Evolutionary conservation across 108 stramenopile genomes (phyloP).

Genomic region (Conticribra weissflogii): DNA sequence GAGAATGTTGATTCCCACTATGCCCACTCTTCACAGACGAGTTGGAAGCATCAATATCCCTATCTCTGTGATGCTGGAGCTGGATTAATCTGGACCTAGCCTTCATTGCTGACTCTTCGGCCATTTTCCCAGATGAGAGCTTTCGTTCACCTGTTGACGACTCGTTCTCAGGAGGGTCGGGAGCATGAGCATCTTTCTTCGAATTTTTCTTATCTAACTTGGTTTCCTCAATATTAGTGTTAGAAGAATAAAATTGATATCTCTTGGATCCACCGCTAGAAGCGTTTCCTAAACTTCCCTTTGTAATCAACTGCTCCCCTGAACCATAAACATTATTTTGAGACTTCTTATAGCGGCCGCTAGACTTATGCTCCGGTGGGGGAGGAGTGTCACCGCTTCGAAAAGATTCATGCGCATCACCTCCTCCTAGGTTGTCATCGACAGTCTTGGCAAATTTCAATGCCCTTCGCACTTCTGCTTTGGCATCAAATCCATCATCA

Average conservation of each 20-base stretch:
- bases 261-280: background rate
- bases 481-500: background rate
- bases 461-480: background rate
- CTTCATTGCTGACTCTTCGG: conserved; percentile 27
- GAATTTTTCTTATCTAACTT: background rate
- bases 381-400: conserved; percentile 14
- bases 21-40: background rate
- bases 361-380: conserved; percentile 5
- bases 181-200: background rate
- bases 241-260: background rate
- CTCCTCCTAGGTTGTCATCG: background rate
- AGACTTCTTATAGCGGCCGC: background rate
- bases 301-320: too few relatives aligned
- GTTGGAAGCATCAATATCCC: conserved; percentile 1
- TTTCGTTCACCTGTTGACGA: background rate
- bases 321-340: too few relatives aligned
- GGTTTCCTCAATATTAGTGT: background rate
- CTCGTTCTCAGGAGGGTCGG: conserved; percentile 29
- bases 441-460: background rate
- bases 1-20: background rate
- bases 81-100: conserved; percentile 33
- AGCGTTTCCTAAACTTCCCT: background rate
- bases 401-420: background rate
- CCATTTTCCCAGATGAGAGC: background rate
- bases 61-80: conserved; percentile 29